phyloP scores from a whole-genome alignment of 176 grass and related monocot genomes.

The Sorghum bicolor region Sorghum_bicolor_NCBIv3 NC_012871.2:77080001-77080500 shows the following conservation, averaged over 20 bases:
- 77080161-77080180: background rate
- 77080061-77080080: constrained; percentile 9
- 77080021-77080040: constrained; percentile 97
- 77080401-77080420: background rate
- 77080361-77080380: background rate
- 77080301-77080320: constrained; percentile 98
- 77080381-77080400: background rate
- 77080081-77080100: background rate
- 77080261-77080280: constrained; percentile 97
- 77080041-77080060: constrained; percentile 86
- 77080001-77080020: constrained; percentile 99
- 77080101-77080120: background rate
- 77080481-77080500: background rate
- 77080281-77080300: constrained; percentile 95
- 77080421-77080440: background rate
- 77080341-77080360: background rate
- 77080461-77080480: background rate
- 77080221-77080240: constrained; percentile 98
- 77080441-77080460: background rate
- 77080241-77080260: constrained; percentile 98
- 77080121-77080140: background rate
- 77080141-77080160: background rate
- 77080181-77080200: background rate
- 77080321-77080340: background rate
- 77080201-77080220: constrained; percentile 78